Base-by-base conservation (phyloP, 257 asterid species). In the Solanum sejunctum region DNA sequence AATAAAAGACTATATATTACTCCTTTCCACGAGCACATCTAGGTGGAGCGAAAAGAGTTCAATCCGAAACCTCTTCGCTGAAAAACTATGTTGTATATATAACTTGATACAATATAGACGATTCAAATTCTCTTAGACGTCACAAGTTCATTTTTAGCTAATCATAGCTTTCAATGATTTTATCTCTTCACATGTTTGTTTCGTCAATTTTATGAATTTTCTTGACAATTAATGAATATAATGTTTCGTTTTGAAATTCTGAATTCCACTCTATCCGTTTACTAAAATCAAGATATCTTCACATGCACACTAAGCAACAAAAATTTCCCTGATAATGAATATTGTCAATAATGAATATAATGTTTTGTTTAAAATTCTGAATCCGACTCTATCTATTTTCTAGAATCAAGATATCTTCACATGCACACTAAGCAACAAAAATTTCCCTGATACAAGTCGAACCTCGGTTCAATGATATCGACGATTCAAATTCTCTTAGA, bases 281-380 rank as follows among this genome's bases (percentile, higher is more conserved):
- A 3, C 3, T 16, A 10, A 90, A 87, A 56, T 26, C 18, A 61
- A 75, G 85, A 49, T 87, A 49, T 83, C 86, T 85, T 91, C 94
- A 91, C 93, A 93, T 93, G 93, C 91, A 87, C 83, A 60, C 52
- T 89, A 96, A 94, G 86, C 89, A 58, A 87, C 86, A 87, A 81
- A 77, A 89, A 57, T 18, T 81, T 54, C 84, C 57, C n/a, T n/a
- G 26, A 60, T 13, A n/a, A n/a, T 3, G 26, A 1, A 32, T 32
- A 36, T 36, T 36, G 5, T 4, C 1, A 58, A 10, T 58, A 11
- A 10, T 61, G 0, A 21, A 61, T 11, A 1, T 60, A 26, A 12
- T 6, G 0, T 26, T 26, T 23, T 0, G 26, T 63, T 63, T 63
- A 64, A 26, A 64, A 32, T 72, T 43, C 0, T 72, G 4, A n/a